Percentiles rank a stretch among this genome's conserved stretches.
phyloP scores from a whole-genome alignment of 805 yeast species.

The Millerago galiae region DNA sequence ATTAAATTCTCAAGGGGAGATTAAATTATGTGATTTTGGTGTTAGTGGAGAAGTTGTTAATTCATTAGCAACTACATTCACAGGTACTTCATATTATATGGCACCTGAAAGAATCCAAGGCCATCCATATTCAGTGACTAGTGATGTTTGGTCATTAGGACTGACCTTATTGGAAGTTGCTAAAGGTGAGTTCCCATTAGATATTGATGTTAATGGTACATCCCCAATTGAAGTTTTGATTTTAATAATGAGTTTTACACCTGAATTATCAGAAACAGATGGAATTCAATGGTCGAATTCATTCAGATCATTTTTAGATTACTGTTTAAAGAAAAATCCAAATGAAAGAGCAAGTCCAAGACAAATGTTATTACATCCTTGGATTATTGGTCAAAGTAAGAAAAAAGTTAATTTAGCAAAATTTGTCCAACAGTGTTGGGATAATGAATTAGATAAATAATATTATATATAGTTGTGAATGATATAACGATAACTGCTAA shows the following conservation, averaged over 20 bases:
- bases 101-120: slow-evolving; percentile 98
- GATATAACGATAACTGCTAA: no score
- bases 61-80: slow-evolving; percentile 91
- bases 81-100: slow-evolving; percentile 97
- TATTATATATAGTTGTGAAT: no score
- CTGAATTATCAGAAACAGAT: slow-evolving; percentile 69
- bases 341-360: slow-evolving; percentile 83
- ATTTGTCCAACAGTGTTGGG: slow-evolving; percentile 53
- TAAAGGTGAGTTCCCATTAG: slow-evolving; percentile 81
- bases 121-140: slow-evolving; percentile 88
- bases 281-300: slow-evolving; percentile 77
- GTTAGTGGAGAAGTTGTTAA: slow-evolving; percentile 96
- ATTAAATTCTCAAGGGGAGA: slow-evolving; percentile 68
- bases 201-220: slow-evolving; percentile 28
- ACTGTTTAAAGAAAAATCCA: slow-evolving; percentile 76
- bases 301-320: slow-evolving; percentile 74
- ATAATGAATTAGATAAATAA: slow-evolving; percentile 5
- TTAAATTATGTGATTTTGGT: slow-evolving; percentile 94
- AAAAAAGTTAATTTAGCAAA: slow-evolving; percentile 79
- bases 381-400: slow-evolving; percentile 75
- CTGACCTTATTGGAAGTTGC: slow-evolving; percentile 90
- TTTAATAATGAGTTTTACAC: slow-evolving; percentile 76
- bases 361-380: slow-evolving; percentile 90
- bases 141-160: slow-evolving; percentile 97
- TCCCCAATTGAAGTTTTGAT: slow-evolving; percentile 85